phyloP scores from a whole-genome alignment of 331 rosid species.

The Ulmus americana region DNA sequence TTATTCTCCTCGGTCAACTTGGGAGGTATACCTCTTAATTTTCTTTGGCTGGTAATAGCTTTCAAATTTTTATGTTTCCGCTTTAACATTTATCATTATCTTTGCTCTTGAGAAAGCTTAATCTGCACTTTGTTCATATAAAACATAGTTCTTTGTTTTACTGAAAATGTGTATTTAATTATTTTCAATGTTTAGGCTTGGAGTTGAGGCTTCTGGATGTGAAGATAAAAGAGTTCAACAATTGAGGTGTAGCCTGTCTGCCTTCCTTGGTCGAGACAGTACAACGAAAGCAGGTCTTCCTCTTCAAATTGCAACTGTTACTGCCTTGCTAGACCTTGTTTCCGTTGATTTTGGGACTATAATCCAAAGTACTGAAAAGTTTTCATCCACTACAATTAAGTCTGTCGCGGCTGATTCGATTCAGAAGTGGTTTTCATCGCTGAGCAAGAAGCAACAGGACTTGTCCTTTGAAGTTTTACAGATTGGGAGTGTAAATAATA shows the following conservation, averaged over 20 bases:
- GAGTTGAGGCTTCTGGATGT: constrained; percentile 56
- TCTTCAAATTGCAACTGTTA: constrained; percentile 52
- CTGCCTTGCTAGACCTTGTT: constrained; percentile 50
- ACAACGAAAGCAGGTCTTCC: constrained; percentile 31
- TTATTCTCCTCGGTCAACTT: constrained; percentile 77
- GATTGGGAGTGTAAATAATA: constrained; percentile 22
- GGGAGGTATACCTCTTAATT: constrained; percentile 55
- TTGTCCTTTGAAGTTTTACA: constrained; percentile 38
- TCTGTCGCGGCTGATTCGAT: constrained; percentile 36
- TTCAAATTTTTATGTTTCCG: neutral
- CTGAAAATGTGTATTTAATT: neutral
- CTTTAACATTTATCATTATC: neutral
- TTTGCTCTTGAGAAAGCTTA: neutral
- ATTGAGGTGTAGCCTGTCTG: constrained; percentile 43
- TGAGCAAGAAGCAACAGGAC: constrained; percentile 50
- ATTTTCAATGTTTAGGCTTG: constrained; percentile 46
- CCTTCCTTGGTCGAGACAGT: constrained; percentile 31
- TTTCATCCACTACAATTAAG: constrained; percentile 20
- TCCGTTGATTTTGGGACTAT: constrained; percentile 49
- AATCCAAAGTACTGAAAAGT: constrained; percentile 26
- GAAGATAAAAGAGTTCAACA: constrained; percentile 51
- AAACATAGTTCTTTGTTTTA: neutral
- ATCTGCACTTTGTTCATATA: neutral
- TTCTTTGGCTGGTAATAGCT: neutral
- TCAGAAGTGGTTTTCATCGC: constrained; percentile 53